Evolutionary conservation across 139 green algal species (phyloP), one percentile per base, ranked within the genome.

Genomic region (Limnomonas spitsbergensis): DNA sequence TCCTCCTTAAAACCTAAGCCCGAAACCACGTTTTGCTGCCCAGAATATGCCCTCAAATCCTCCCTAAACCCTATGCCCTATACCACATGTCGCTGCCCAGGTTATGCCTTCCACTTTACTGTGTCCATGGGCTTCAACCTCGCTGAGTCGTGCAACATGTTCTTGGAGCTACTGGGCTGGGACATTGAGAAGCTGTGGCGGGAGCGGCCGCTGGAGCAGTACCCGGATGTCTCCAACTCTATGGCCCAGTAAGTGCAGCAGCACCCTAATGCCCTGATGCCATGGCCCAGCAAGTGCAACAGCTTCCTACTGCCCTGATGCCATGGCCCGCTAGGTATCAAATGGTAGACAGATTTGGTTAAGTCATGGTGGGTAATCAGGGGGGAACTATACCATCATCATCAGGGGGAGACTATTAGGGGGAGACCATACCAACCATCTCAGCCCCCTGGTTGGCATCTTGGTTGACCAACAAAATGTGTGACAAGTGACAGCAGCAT

Each of bases 101-200:
- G 78, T 52, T 82, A 82, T 35, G 78, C 78, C 36, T 82, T 82
- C 38, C 78, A 82, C 39, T 82, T 82, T 53, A 82, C 78, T n/a
- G 78, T 82, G 37, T 82, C 78, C 14, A 77, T 52, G 52, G 78
- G 78, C 24, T 32, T 82, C 53, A 82, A 82, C 78, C 26, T 82
- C 26, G 78, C 78, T 1, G 78, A 82, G 69, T 82, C 78, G n/a
- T 72, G 52, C 37, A 82, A 82, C 69, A 61, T 78, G 69, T 82
- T 82, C 69, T 69, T 82, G 69, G 69, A 82, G 38, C 39, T 82
- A 27, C 40, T 77, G n/a, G 70, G 70, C 27, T 66, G 27, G 39
- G 66, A 66, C 40, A 38, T 77, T 7, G 70, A 36, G 26, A n/a
- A 27, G 27, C 27, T 77, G 39, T 67, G 38, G 70, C 29, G 4